Conservation (phyloP, 2,329 filamentous ascomycete species). For the Mollisiaceae sp. region DNA sequence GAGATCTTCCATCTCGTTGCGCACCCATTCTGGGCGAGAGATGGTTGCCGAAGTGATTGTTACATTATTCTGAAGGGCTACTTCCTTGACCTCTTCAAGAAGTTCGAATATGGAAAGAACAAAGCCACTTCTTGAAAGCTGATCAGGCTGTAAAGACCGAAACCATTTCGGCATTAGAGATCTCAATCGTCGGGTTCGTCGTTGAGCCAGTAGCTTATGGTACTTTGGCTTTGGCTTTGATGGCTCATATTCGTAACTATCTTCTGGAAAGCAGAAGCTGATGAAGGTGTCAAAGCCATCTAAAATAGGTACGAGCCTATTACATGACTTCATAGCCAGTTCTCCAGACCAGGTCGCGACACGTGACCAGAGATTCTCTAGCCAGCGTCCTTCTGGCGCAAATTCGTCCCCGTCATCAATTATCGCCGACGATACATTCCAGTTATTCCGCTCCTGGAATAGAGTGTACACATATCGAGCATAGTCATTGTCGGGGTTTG, state of each 20-base stretch:
- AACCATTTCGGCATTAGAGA: constrained; percentile 23
- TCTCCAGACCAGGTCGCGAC: neutral
- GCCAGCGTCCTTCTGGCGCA: neutral
- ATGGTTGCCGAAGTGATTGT: constrained; percentile 27
- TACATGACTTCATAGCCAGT: neutral
- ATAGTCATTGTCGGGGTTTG: constrained; percentile 8
- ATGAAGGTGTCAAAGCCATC: neutral
- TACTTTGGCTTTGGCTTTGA: constrained; percentile 18
- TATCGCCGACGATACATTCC: neutral
- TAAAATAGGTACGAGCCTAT: neutral
- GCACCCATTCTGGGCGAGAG: constrained; percentile 18
- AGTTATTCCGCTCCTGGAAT: neutral
- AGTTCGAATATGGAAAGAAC: constrained; percentile 21
- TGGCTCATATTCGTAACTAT: constrained; percentile 5
- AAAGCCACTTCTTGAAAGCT: constrained; percentile 19
- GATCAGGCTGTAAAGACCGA: neutral
- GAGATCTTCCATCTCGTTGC: constrained; percentile 22
- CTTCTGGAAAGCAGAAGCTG: constrained; percentile 14
- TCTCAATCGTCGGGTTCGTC: constrained; percentile 13
- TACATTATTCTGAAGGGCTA: constrained; percentile 19
- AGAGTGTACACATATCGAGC: constrained; percentile 14
- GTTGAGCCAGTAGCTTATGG: neutral
- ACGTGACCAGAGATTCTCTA: neutral
- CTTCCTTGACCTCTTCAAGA: constrained; percentile 23
- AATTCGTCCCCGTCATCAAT: constrained; percentile 13